A percentile compares a stretch with the other conserved stretches of the same genome.
Evolutionary conservation across 2,329 filamentous ascomycete genomes (phyloP).

Genomic region (Clonostachys rosea): DNA sequence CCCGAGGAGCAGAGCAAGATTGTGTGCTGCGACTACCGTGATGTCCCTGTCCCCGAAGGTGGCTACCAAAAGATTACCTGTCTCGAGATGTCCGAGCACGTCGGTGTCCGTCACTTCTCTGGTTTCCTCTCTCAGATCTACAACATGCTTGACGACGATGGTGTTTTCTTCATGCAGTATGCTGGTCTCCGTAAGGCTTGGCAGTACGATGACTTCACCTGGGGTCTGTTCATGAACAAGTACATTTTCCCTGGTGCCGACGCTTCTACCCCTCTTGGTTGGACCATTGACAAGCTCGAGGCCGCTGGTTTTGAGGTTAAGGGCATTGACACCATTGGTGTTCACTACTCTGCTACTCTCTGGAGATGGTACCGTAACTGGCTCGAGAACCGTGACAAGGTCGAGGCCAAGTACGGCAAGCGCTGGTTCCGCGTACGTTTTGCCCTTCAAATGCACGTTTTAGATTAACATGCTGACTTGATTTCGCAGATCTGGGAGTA

Average conservation of each 20-base stretch:
- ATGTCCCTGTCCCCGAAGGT: constrained; percentile 70
- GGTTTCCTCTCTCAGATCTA: constrained; percentile 81
- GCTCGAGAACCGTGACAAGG: constrained; percentile 89
- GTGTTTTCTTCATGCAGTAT: constrained; percentile 93
- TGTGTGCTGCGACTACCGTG: constrained; percentile 95
- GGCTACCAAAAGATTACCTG: constrained; percentile 92
- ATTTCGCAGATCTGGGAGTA: constrained; percentile 78
- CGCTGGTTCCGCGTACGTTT: constrained; percentile 85
- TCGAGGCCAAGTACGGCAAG: constrained; percentile 90
- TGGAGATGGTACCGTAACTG: constrained; percentile 99
- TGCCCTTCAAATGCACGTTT: neutral
- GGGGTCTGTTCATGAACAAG: constrained; percentile 99
- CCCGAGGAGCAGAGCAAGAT: constrained; percentile 86
- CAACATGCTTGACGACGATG: constrained; percentile 95
- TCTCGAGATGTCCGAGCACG: constrained; percentile 98
- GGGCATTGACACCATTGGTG: constrained; percentile 85
- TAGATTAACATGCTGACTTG: neutral
- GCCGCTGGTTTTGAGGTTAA: constrained; percentile 72
- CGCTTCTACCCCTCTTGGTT: constrained; percentile 87
- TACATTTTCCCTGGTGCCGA: constrained; percentile 97
- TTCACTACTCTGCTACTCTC: constrained; percentile 93
- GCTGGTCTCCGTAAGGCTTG: constrained; percentile 89
- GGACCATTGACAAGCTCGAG: constrained; percentile 81
- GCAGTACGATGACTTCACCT: constrained; percentile 97
- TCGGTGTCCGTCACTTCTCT: constrained; percentile 84